Evolutionary conservation across 2,329 filamentous ascomycete genomes (phyloP).

Genomic region (Aspergillus sergii): DNA sequence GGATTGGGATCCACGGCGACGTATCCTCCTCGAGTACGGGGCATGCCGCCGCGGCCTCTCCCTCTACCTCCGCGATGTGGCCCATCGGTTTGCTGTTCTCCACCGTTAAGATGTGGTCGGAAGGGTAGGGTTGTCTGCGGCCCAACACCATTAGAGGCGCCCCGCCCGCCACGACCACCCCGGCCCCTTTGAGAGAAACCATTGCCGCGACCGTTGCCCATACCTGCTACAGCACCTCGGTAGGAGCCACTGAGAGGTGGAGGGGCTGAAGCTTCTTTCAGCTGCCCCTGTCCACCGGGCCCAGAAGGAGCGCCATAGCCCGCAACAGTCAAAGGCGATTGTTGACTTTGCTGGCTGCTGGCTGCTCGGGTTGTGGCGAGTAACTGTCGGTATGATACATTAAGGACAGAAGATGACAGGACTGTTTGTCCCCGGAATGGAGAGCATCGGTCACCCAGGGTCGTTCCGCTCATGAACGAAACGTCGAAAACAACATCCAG

Average conservation of each 20-base stretch:
- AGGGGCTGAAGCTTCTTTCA: conserved; percentile 58
- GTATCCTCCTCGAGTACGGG: conserved; percentile 40
- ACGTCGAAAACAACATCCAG: conserved; percentile 92
- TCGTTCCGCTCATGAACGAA: conserved; percentile 96
- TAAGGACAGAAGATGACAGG: conserved; percentile 82
- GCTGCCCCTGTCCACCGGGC: conserved; percentile 63
- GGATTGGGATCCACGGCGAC: conserved; percentile 53
- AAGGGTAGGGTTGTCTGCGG: conserved; percentile 32
- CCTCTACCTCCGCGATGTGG: conserved; percentile 35
- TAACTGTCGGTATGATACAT: conserved; percentile 80
- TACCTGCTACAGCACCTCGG: conserved; percentile 57
- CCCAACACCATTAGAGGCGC: conserved; percentile 28
- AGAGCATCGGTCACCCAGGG: conserved; percentile 83
- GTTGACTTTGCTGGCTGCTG: conserved; percentile 54
- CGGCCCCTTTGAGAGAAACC: conserved; percentile 30
- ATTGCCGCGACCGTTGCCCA: conserved; percentile 39
- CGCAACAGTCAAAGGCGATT: conserved; percentile 55
- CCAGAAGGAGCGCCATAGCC: conserved; percentile 60
- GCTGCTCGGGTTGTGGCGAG: conserved; percentile 57
- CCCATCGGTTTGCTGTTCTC: conserved; percentile 22
- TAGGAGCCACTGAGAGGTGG: conserved; percentile 62
- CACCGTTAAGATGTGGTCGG: conserved; percentile 33
- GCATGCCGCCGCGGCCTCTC: conserved; percentile 33
- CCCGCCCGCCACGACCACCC: conserved; percentile 37
- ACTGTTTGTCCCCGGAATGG: conserved; percentile 95